phyloP scores from a whole-genome alignment of 2,329 filamentous ascomycete genomes.

The Diaporthe amygdali region DNA sequence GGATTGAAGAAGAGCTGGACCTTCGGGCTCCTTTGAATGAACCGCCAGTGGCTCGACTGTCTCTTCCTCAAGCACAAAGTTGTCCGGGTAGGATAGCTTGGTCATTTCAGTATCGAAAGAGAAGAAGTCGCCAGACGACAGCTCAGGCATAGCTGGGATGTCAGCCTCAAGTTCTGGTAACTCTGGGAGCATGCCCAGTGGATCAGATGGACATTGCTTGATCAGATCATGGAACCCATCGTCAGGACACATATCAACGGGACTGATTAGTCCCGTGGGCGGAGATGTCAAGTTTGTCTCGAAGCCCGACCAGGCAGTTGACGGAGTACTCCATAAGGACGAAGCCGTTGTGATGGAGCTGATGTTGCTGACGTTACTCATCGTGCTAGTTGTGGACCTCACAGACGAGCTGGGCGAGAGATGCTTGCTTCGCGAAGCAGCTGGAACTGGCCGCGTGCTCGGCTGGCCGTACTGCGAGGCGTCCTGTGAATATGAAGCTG shows the following conservation, averaged over 20 bases:
- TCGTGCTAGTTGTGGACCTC: constrained; percentile 49
- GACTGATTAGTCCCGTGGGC: constrained; percentile 43
- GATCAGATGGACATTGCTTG: constrained; percentile 32
- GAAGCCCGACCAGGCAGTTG: constrained; percentile 45
- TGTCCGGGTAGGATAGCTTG: constrained; percentile 40
- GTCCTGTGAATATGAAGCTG: neutral
- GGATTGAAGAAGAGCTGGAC: constrained; percentile 19
- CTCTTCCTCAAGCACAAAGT: constrained; percentile 42
- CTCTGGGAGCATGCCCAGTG: constrained; percentile 42
- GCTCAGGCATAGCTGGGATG: constrained; percentile 35
- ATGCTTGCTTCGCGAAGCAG: constrained; percentile 43
- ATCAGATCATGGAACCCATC: constrained; percentile 27
- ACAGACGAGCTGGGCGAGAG: constrained; percentile 55
- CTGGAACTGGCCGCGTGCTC: constrained; percentile 22
- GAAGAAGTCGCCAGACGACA: constrained; percentile 37
- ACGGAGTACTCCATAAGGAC: constrained; percentile 49
- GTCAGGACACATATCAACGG: constrained; percentile 36
- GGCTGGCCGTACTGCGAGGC: constrained; percentile 24
- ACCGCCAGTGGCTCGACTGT: constrained; percentile 8
- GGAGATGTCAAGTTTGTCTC: constrained; percentile 54
- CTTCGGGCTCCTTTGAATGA: neutral
- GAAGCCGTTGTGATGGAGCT: constrained; percentile 52
- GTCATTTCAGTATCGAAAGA: constrained; percentile 40
- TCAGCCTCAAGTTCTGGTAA: constrained; percentile 51
- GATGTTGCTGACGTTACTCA: constrained; percentile 32